These are phyloP conservation scores for Talaromyces verruculosus DNA, from an alignment of 2,329 filamentous ascomycete species.

Conservation along the genomic window DNA sequence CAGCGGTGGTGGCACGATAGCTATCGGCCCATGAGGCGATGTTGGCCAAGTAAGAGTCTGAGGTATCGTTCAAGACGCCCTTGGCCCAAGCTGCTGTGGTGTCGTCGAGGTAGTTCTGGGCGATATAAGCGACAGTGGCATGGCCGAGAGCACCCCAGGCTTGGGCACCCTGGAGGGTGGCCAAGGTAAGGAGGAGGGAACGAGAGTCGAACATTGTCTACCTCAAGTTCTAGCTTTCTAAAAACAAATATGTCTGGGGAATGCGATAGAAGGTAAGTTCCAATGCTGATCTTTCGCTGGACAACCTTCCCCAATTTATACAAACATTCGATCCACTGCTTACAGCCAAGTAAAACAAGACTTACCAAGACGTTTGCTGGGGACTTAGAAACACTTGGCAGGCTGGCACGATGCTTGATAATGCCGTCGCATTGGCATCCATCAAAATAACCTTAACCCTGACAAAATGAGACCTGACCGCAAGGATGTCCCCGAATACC, in stretches of 20 bases:
- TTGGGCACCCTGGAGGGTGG: constrained; percentile 24
- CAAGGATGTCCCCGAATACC: neutral
- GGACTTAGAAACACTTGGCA: neutral
- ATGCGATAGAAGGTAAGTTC: neutral
- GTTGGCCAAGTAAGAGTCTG: constrained; percentile 50
- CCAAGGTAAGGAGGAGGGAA: neutral
- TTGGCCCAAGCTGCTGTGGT: constrained; percentile 48
- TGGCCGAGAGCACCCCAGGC: constrained; percentile 58
- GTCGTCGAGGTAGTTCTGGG: constrained; percentile 49
- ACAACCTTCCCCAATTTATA: neutral
- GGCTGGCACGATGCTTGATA: constrained; percentile 7
- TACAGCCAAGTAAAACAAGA: neutral
- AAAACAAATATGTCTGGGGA: neutral
- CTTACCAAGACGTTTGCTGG: constrained; percentile 1
- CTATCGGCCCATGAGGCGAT: constrained; percentile 57
- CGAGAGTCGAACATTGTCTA: neutral
- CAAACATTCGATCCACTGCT: neutral
- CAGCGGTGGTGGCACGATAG: constrained; percentile 51
- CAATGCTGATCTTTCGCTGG: neutral
- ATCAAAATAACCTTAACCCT: constrained; percentile 1
- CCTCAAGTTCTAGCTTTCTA: neutral
- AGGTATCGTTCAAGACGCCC: constrained; percentile 46
- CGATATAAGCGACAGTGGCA: constrained; percentile 56
- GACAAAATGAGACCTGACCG: neutral
- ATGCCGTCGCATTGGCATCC: constrained; percentile 8